A percentile compares a stretch with the other conserved stretches of the same genome.
These are phyloP conservation scores for Telopea speciosissima DNA, from an alignment of 177 flowering plant species.

Conservation along the genomic window DNA sequence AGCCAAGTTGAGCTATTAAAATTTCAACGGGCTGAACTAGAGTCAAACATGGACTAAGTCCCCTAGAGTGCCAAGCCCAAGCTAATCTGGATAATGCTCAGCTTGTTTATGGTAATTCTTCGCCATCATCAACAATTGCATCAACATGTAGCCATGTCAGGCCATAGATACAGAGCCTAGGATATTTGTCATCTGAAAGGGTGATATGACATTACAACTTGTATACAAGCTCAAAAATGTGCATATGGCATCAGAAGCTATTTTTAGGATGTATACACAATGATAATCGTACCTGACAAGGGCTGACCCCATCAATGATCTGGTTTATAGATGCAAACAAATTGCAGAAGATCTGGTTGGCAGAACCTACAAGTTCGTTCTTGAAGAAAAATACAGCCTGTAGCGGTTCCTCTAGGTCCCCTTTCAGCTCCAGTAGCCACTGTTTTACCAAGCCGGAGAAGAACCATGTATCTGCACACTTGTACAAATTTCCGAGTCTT, in stretches of 20 bases:
- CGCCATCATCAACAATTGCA: too few species aligned
- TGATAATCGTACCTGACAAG: conserved; percentile 50
- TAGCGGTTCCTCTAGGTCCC: conserved; percentile 46
- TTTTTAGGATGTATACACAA: background rate
- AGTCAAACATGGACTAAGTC: too few species aligned
- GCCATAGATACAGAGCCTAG: too few species aligned
- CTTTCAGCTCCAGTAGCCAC: conserved; percentile 71
- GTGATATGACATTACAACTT: too few species aligned
- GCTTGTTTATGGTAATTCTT: too few species aligned
- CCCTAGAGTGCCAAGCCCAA: too few species aligned
- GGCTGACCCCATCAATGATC: conserved; percentile 50
- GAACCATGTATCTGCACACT: conserved; percentile 47
- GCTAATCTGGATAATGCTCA: too few species aligned
- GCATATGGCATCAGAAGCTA: background rate
- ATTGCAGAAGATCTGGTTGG: conserved; percentile 56
- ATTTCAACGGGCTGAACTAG: too few species aligned
- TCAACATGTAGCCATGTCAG: too few species aligned
- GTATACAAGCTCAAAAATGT: too few species aligned
- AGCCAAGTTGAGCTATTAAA: too few species aligned
- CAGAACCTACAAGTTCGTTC: conserved; percentile 38
- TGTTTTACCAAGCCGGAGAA: conserved; percentile 51
- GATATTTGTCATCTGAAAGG: too few species aligned
- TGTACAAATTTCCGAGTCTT: background rate
- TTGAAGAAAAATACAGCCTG: conserved; percentile 63
- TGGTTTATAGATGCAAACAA: conserved; percentile 38